phyloP scores from a whole-genome alignment of 768 basidiomycete species.

The Russula lepida region DNA sequence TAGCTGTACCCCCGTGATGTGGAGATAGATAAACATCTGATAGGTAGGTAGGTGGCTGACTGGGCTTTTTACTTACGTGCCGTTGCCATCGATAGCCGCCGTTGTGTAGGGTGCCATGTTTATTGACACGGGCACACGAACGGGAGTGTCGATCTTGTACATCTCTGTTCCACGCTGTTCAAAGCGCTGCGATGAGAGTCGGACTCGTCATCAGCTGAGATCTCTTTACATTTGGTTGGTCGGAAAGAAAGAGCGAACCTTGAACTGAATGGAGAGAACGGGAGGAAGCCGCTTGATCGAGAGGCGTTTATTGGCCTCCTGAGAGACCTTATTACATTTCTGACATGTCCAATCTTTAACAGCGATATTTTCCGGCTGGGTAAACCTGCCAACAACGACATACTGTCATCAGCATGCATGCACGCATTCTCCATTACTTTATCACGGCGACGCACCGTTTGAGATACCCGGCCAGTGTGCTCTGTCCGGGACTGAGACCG shows the following conservation, averaged over 20 bases:
- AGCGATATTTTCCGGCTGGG: constrained; percentile 76
- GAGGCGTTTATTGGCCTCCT: constrained; percentile 79
- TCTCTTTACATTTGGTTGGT: neutral
- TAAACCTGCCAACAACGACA: constrained; percentile 54
- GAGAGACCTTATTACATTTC: constrained; percentile 66
- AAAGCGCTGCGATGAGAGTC: constrained; percentile 75
- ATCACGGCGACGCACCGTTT: constrained; percentile 41
- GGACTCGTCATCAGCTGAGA: neutral
- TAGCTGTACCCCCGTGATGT: constrained; percentile 28
- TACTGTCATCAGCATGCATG: neutral
- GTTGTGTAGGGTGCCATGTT: constrained; percentile 89
- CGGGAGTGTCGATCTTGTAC: constrained; percentile 75
- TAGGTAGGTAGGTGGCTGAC: neutral
- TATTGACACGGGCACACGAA: constrained; percentile 74
- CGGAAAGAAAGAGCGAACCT: constrained; percentile 41
- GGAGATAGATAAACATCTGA: neutral
- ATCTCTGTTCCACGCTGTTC: constrained; percentile 58
- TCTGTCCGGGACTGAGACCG: constrained; percentile 55
- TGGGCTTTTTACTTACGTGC: constrained; percentile 20
- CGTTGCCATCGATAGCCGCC: constrained; percentile 40
- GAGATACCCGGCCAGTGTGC: constrained; percentile 69
- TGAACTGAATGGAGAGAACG: constrained; percentile 91
- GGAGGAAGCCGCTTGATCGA: constrained; percentile 81
- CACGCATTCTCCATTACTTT: neutral
- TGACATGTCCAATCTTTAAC: constrained; percentile 77